Evolutionary conservation across 805 yeast species (phyloP), one percentile per base, ranked within the genome.

Genomic region (Cyberlindnera amylophila): DNA sequence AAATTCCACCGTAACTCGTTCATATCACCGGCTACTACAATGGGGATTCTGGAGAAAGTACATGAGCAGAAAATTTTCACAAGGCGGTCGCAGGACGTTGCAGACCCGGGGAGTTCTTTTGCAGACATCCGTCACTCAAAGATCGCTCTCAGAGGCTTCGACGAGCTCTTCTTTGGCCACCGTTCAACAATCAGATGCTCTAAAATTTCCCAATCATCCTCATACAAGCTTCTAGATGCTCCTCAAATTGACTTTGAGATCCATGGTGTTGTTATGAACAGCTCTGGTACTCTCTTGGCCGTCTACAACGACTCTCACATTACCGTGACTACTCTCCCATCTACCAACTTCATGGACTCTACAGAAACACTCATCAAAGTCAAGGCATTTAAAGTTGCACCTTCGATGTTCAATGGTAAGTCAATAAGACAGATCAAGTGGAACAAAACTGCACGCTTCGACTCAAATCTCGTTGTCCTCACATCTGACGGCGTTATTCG

Each of bases 381-480:
- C 10, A 50, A 47, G n/a, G 45, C 52, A n/a, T 53, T 66, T 21
- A 53, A 46, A 32, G 50, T 55, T 36, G 65, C 59, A n/a, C 60
- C 59, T 21, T 49, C 55, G 16, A 46, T 54, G 13, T 55, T 61
- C 9, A 42, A 52, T 1, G 40, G 59, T 2, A 65, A 57, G 29
- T 52, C 49, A 12, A 55, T 75, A 4, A 44, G 65, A 11, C 67
- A 69, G 28, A 60, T 72, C 4, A 16, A 63, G 2, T 77, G 80
- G 74, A 70, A 74, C 45, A 68, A 66, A 11, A 47, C 65, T 3
- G 71, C 77, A 0, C 61, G 66, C 33, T 58, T 60, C 36, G 74
- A 71, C 37, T 58, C 78, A 0, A 70, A 63, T 34, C 43, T 78
- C 19, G 70, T 75, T 3, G 54, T 72, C 3, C 61, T 77, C 19